These are phyloP conservation scores for Candida buenavistaensis DNA, from an alignment of 1,139 yeast species.

Conservation along the genomic window DNA sequence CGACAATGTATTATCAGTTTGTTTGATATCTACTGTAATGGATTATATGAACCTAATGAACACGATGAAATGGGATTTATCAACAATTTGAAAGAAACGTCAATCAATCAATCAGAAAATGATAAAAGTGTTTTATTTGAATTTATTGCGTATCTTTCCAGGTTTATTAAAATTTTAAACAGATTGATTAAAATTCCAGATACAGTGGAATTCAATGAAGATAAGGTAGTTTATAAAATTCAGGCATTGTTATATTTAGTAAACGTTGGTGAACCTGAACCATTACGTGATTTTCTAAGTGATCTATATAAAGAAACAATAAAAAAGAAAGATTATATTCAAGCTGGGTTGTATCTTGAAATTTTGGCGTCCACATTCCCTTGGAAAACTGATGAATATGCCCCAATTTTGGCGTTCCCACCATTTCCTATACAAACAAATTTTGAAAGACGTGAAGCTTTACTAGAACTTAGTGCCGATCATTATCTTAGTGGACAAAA, in stretches of 20 bases:
- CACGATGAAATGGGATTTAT: conserved; percentile 59
- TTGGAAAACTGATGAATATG: conserved; percentile 65
- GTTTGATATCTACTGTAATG: conserved; percentile 62
- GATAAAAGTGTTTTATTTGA: conserved; percentile 58
- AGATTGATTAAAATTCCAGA: conserved; percentile 75
- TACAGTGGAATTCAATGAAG: conserved; percentile 84
- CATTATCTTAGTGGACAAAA: conserved; percentile 73
- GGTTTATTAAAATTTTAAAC: conserved; percentile 64
- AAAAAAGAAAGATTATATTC: conserved; percentile 63
- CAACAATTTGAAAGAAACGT: conserved; percentile 49
- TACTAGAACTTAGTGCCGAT: conserved; percentile 70
- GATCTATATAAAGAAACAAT: conserved; percentile 70
- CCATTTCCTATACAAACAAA: conserved; percentile 76
- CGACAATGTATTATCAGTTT: conserved; percentile 62
- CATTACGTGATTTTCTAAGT: conserved; percentile 74
- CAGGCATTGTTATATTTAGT: conserved; percentile 76
- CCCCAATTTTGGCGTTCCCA: conserved; percentile 64
- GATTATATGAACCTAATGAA: conserved; percentile 55
- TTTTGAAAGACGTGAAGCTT: conserved; percentile 76
- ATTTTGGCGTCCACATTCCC: conserved; percentile 76
- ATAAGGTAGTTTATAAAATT: conserved; percentile 76
- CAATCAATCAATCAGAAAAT: conserved; percentile 64
- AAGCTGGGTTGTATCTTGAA: conserved; percentile 82
- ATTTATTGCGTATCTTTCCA: conserved; percentile 58
- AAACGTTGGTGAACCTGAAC: conserved; percentile 78